phyloP scores from a whole-genome alignment of 768 basidiomycete species.

The Leucocoprinus leucothites region DNA sequence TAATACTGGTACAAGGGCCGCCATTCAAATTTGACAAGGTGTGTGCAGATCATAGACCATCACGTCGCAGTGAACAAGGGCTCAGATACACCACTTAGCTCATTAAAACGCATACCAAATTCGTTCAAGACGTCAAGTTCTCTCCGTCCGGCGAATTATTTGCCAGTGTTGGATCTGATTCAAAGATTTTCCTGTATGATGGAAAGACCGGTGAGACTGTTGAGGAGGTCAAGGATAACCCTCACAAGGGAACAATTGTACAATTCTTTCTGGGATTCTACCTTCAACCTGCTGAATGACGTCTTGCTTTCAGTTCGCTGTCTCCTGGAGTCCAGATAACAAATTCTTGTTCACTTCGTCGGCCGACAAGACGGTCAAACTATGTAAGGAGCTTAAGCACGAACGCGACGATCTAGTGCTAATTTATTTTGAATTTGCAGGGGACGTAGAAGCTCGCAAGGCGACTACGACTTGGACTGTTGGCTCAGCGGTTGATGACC shows the following conservation, averaged over 20 bases:
- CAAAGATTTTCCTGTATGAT: conserved; percentile 84
- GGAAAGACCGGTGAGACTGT: conserved; percentile 83
- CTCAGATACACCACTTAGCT: conserved; percentile 39
- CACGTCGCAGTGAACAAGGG: too few species aligned
- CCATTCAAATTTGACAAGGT: conserved; percentile 91
- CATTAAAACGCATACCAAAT: conserved; percentile 86
- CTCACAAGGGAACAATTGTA: conserved; percentile 77
- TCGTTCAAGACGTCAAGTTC: conserved; percentile 88
- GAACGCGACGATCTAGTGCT: not conserved
- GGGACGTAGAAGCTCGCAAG: conserved; percentile 79
- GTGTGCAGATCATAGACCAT: too few species aligned
- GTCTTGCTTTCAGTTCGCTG: conserved; percentile 51
- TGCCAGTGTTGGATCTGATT: conserved; percentile 86
- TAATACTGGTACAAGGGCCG: conserved; percentile 40
- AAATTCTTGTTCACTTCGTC: conserved; percentile 77
- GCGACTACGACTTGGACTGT: conserved; percentile 65
- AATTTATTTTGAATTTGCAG: conserved; percentile 31
- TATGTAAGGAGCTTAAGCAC: conserved; percentile 52
- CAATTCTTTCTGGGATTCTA: conserved; percentile 23
- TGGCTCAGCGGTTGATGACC: conserved; percentile 70
- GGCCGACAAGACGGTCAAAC: conserved; percentile 82
- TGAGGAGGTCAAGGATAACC: conserved; percentile 61
- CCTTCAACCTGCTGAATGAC: not conserved
- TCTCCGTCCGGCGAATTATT: conserved; percentile 80
- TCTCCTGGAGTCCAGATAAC: conserved; percentile 79